Conservation (phyloP, 2,329 filamentous ascomycete species). For the Aspergillus tubingensis region DNA sequence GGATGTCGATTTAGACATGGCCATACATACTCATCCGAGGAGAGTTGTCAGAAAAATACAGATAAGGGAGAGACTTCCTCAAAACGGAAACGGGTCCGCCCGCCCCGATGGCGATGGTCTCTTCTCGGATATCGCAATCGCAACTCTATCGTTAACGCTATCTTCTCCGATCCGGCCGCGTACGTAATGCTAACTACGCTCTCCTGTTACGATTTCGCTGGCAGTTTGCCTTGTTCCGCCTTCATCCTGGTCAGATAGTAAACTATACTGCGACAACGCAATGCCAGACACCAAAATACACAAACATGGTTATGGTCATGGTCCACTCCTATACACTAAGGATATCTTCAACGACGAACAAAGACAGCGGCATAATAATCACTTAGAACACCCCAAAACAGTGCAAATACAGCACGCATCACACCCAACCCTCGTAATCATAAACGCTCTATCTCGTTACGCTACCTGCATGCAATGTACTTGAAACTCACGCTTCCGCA, state of each 20-base stretch:
- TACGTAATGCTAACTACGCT: constrained; percentile 2
- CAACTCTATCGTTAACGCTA: not conserved
- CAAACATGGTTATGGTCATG: not conserved
- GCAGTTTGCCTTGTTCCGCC: not conserved
- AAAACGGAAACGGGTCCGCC: not conserved
- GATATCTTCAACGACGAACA: constrained; percentile 1
- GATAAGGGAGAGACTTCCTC: not conserved
- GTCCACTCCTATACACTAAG: constrained; percentile 8
- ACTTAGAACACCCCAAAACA: not conserved
- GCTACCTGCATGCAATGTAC: constrained; percentile 6
- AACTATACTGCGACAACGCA: not conserved
- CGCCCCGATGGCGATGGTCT: not conserved
- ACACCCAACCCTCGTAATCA: not conserved
- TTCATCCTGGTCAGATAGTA: not conserved
- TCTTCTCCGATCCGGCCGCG: not conserved
- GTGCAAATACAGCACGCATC: not conserved
- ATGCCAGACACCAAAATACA: no score
- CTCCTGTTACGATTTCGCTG: not conserved
- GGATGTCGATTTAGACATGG: not conserved
- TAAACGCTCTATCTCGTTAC: constrained; percentile 14
- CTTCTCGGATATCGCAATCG: not conserved
- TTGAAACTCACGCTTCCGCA: constrained; percentile 14
- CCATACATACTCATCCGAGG: not conserved
- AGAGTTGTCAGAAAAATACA: not conserved
- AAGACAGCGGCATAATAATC: constrained; percentile 2